Conservation (phyloP, 2,329 filamentous ascomycete genomes). For the Botrytis medusae region DNA sequence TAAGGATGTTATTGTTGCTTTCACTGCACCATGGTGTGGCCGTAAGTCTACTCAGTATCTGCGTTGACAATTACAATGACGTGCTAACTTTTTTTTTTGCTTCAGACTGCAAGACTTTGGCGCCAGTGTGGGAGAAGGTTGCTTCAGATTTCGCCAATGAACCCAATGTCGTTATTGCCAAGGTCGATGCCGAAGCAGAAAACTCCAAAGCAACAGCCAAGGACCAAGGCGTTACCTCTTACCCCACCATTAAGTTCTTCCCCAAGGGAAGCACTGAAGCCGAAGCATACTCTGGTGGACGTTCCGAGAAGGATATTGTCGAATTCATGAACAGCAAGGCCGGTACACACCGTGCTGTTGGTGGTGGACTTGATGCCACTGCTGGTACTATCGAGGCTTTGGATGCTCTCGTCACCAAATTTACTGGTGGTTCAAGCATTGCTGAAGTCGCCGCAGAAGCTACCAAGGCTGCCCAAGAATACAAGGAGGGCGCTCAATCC, state of each 20-base stretch:
- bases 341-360: slow-evolving; percentile 78
- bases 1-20: slow-evolving; percentile 90
- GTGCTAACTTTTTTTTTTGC: slow-evolving; percentile 27
- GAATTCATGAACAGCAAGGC: slow-evolving; percentile 84
- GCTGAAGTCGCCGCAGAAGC: slow-evolving; percentile 68
- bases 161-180: slow-evolving; percentile 78
- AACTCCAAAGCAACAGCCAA: slow-evolving; percentile 77
- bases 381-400: slow-evolving; percentile 82
- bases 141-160: slow-evolving; percentile 80
- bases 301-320: slow-evolving; percentile 73
- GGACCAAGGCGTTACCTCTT: slow-evolving; percentile 76
- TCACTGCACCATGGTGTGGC: slow-evolving; percentile 98
- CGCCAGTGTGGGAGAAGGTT: slow-evolving; percentile 85
- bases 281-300: slow-evolving; percentile 71
- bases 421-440: slow-evolving; percentile 58
- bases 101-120: slow-evolving; percentile 92
- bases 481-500: slow-evolving; percentile 62
- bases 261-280: slow-evolving; percentile 75
- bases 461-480: slow-evolving; percentile 64
- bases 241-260: slow-evolving; percentile 99
- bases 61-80: not conserved
- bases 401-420: slow-evolving; percentile 73
- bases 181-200: slow-evolving; percentile 89
- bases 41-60: slow-evolving; percentile 56
- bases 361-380: slow-evolving; percentile 73